These are phyloP conservation scores for Coniophora puteana DNA, from an alignment of 1,284 basidiomycete species.

Conservation along the genomic window DNA sequence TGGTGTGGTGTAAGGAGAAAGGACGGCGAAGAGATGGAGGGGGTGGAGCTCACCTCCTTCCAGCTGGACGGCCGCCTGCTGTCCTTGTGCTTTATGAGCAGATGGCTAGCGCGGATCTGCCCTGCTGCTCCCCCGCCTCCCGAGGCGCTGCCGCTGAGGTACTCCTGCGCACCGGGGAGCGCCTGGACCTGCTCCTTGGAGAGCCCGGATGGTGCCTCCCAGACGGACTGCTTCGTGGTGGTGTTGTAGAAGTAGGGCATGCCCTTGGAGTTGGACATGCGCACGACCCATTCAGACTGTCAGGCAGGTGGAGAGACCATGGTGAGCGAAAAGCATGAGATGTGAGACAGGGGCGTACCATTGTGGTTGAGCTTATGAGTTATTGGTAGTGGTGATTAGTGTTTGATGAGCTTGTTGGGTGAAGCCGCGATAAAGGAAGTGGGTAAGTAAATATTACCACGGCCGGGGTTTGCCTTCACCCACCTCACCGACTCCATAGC, in stretches of 20 bases:
- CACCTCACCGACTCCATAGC: too few species aligned
- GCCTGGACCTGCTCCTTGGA: slow-evolving; percentile 55
- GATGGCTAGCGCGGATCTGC: slow-evolving; percentile 90
- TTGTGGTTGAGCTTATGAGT: not conserved
- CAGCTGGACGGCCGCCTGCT: slow-evolving; percentile 89
- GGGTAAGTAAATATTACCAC: too few species aligned
- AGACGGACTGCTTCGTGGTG: slow-evolving; percentile 68
- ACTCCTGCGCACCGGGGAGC: slow-evolving; percentile 69
- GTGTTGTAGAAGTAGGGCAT: slow-evolving; percentile 91
- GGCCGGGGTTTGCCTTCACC: too few species aligned
- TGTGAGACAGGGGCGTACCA: slow-evolving; percentile 4
- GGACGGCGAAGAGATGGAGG: too few species aligned
- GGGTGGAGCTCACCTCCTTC: slow-evolving; percentile 90
- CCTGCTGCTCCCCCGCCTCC: slow-evolving; percentile 31
- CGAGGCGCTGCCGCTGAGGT: slow-evolving; percentile 27
- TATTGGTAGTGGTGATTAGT: too few species aligned
- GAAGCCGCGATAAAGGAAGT: too few species aligned
- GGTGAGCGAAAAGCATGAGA: slow-evolving; percentile 4
- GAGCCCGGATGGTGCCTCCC: slow-evolving; percentile 78
- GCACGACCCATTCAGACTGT: slow-evolving; percentile 67
- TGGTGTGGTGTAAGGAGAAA: not conserved
- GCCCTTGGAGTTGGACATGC: slow-evolving; percentile 76
- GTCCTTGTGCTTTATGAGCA: slow-evolving; percentile 89
- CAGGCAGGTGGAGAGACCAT: slow-evolving; percentile 16
- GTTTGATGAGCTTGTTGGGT: too few species aligned